Percentiles rank a stretch among this genome's conserved stretches.
These are phyloP conservation scores for Anthoceros angustus DNA, from an alignment of 225 moss, liverwort and hornwort species.

Conservation along the genomic window DNA sequence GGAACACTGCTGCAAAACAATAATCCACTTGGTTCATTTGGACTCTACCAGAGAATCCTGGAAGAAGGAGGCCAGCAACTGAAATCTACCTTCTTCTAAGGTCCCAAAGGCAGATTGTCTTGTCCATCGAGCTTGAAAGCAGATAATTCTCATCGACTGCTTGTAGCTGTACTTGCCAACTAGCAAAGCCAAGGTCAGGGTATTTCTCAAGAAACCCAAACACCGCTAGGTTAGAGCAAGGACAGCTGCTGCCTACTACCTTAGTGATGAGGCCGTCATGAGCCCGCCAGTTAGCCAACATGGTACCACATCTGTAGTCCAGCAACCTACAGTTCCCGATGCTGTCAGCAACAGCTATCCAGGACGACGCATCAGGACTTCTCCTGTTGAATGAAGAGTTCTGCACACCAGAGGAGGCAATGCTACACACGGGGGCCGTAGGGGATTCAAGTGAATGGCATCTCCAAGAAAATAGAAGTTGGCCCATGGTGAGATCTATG, in stretches of 20 bases:
- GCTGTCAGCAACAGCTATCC: slow-evolving; percentile 58
- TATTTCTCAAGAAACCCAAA: background rate
- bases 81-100: slow-evolving; percentile 26
- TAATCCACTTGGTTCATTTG: background rate
- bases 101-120: slow-evolving; percentile 66
- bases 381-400: slow-evolving; percentile 30
- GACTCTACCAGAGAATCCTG: slow-evolving; percentile 2
- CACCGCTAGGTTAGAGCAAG: background rate
- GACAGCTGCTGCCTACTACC: slow-evolving; percentile 15
- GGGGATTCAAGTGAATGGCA: too few species aligned
- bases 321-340: slow-evolving; percentile 60
- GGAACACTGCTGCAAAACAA: slow-evolving; percentile 33
- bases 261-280: slow-evolving; percentile 69
- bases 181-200: background rate
- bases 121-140: slow-evolving; percentile 62
- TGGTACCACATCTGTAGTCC: slow-evolving; percentile 53
- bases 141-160: slow-evolving; percentile 51
- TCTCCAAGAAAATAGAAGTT: too few species aligned
- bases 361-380: slow-evolving; percentile 27
- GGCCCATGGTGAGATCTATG: too few species aligned
- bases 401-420: slow-evolving; percentile 50
- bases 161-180: slow-evolving; percentile 37
- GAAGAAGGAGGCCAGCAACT: background rate
- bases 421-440: background rate
- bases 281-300: slow-evolving; percentile 62